Conservation (phyloP, 1,139 yeast genomes). For the Wickerhamomyces sp. region DNA sequence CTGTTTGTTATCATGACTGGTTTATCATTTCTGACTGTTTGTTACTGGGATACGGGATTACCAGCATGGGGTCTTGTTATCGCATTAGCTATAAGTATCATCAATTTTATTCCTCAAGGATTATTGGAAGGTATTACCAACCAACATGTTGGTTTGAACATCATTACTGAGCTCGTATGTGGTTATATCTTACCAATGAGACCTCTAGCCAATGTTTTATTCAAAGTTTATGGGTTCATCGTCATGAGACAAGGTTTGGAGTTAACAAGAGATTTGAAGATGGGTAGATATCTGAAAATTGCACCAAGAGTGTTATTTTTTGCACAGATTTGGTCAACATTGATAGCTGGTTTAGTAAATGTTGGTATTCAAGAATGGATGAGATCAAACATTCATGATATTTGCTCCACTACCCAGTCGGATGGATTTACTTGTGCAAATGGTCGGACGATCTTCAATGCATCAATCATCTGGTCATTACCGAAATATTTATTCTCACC, state of each 20-base stretch:
- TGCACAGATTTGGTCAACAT: slow-evolving; percentile 42
- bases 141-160: slow-evolving; percentile 37
- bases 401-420: slow-evolving; percentile 37
- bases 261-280: slow-evolving; percentile 48
- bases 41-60: slow-evolving; percentile 29
- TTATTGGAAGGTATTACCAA: slow-evolving; percentile 35
- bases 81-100: slow-evolving; percentile 30
- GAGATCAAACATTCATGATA: slow-evolving; percentile 30
- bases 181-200: slow-evolving; percentile 33
- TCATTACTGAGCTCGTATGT: slow-evolving; percentile 33
- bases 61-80: slow-evolving; percentile 36
- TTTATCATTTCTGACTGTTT: slow-evolving; percentile 30
- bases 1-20: slow-evolving; percentile 30
- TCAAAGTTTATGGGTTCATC: slow-evolving; percentile 38
- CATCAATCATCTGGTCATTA: slow-evolving; percentile 49
- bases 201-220: slow-evolving; percentile 33
- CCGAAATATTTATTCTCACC: slow-evolving; percentile 38
- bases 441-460: slow-evolving; percentile 36
- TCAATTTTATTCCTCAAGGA: slow-evolving; percentile 35
- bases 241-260: slow-evolving; percentile 53
- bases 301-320: slow-evolving; percentile 42
- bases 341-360: slow-evolving; percentile 34
- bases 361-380: slow-evolving; percentile 34
- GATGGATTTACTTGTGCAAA: slow-evolving; percentile 36
- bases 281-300: slow-evolving; percentile 51